Evolutionary conservation across 2,329 filamentous ascomycete genomes (phyloP), one percentile per base, ranked within the genome.

Genomic region (Aureobasidium vineae): DNA sequence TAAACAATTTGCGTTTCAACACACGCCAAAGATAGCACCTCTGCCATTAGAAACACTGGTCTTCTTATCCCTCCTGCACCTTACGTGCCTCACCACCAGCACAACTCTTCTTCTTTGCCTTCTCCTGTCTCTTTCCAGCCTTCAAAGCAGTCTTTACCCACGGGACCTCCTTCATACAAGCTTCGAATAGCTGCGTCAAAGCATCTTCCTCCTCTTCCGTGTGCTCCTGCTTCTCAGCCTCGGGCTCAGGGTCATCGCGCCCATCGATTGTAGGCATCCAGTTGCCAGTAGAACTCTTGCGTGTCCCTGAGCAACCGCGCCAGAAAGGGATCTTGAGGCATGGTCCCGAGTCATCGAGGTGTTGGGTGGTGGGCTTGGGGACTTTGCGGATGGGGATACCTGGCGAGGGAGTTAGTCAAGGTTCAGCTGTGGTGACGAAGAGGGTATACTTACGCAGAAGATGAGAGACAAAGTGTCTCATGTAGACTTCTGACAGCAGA

Each of bases 21-120:
- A 10, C 10, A 36, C 11, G 1, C 1, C 2, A 4, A 36, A 13
- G 0, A 1, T 5, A 8, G 10, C 16, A 13, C 2, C 2, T 21
- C 19, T 21, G 7, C 16, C 7, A 2, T 19, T 16, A 2, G 28
- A 36, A 13, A 10, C 11, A 5, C 13, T 1, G 3, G 8, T 3
- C 10, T 23, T 10, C 50, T 13, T 11, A 53, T 3, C 5, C 16
- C 7, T 21, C 31, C 10, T 36, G 4, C 5, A 4, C 10, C 10
- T 21, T 10, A 13, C 3, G 33, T 36, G 8, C 33, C 31, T 53
- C 19, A 8, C 36, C 31, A 3, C 8, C 19, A 7, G 26, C 47
- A 2, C 2, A 4, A 23, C 15, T 28, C 28, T 36, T 31, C 19
- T 21, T 36, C 31, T 53, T 6, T 5, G 43, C 28, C 10, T 53